phyloP scores from a whole-genome alignment of 768 basidiomycete species.

The Phaeotremella fagi region DNA sequence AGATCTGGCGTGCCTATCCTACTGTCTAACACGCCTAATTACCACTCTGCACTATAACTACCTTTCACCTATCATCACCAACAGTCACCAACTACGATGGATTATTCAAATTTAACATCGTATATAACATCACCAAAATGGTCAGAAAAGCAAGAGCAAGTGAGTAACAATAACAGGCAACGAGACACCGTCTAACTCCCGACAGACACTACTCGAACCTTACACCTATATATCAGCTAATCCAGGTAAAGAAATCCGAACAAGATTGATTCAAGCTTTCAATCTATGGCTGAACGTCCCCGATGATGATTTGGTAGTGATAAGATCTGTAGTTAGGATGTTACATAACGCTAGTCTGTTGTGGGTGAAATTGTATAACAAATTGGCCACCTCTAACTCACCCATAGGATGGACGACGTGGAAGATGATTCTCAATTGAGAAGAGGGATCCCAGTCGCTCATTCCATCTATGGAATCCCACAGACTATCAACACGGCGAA shows the following conservation, averaged over 20 bases:
- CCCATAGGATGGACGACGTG: constrained; percentile 79
- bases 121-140: constrained; percentile 19
- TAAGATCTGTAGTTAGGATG: constrained; percentile 83
- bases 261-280: constrained; percentile 84
- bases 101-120: constrained; percentile 34
- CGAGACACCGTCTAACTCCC: background rate
- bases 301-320: constrained; percentile 61
- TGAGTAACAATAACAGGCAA: background rate
- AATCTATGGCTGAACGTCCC: constrained; percentile 87
- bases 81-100: constrained; percentile 12
- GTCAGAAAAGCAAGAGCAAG: constrained; percentile 20
- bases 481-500: constrained; percentile 97
- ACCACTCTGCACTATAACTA: background rate
- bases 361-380: constrained; percentile 51
- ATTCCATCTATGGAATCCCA: constrained; percentile 93
- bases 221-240: constrained; percentile 75
- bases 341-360: constrained; percentile 88
- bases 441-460: constrained; percentile 84
- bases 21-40: no score
- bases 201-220: constrained; percentile 69
- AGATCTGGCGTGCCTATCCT: background rate
- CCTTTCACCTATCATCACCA: background rate
- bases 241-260: constrained; percentile 88
- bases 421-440: constrained; percentile 85
- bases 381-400: constrained; percentile 14